Evolutionary conservation across 2,329 filamentous ascomycete genomes (phyloP), one percentile per base, ranked within the genome.

Genomic region (Colletotrichum graminicola): DNA sequence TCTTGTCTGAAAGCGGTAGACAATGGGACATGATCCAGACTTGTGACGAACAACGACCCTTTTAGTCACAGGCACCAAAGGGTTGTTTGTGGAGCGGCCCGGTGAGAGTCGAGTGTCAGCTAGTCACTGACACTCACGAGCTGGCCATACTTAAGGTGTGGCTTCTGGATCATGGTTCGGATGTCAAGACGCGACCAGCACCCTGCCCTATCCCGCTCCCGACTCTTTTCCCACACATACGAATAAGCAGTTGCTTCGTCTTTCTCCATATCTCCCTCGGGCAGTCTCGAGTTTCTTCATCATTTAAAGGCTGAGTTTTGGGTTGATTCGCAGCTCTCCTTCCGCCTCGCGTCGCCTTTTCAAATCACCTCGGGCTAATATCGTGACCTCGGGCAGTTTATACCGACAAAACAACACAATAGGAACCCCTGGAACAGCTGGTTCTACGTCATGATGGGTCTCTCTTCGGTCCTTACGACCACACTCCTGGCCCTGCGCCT

Each of bases 401-500:
- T 43, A 56, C 16, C 29, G 67, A 43, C 72, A 62, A 32, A 57
- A 68, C 61, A 43, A 45, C 36, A 51, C 21, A 65, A 51, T 56
- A 69, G 43, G n/a, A 66, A 73, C 73, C 75, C 76, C 29, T n/a
- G 73, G 56, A 67, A 69, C 75, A 78, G 76, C 77, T 80, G 80
- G 79, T 76, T 79, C 78, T 81, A 76, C 74, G 72, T 77, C 77
- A 81, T 78, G 76, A 85, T 84, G 84, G 83, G 83, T 68, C 79
- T 86, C 67, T 80, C 82, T 60, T 81, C 80, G 62, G 72, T 85
- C 73, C 72, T 85, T 71, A 81, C 83, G 65, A 78, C 83, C 68
- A 79, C 80, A 49, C 74, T 87, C 6, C 67, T 85, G 80, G 84
- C 84, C 73, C 73, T 84, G 74, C 78, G 82, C 77, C 82, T 85